Conservation (phyloP, 495 filamentous ascomycete species). For the Xylaria scruposa region DNA sequence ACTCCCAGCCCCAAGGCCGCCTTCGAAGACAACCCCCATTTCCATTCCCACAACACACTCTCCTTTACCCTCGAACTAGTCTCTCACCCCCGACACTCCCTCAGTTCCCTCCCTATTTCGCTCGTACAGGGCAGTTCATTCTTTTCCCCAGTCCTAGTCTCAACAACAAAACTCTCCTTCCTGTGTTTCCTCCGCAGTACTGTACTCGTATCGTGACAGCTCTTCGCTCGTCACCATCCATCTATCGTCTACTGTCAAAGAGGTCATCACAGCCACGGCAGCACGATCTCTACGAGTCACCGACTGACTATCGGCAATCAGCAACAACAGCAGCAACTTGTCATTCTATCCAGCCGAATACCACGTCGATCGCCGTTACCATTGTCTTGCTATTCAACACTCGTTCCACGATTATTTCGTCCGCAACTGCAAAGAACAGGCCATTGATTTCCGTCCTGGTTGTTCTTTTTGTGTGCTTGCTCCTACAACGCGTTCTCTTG, state of each 20-base stretch:
- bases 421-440: neutral
- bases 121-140: constrained; percentile 28
- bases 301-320: constrained; percentile 6
- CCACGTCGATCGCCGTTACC: neutral
- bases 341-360: neutral
- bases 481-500: constrained; percentile 5
- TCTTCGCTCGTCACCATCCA: constrained; percentile 15
- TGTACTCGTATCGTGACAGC: constrained; percentile 3
- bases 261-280: constrained; percentile 13
- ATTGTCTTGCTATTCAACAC: constrained; percentile 8
- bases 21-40: constrained; percentile 1
- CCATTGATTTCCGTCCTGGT: constrained; percentile 6
- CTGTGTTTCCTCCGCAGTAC: constrained; percentile 21
- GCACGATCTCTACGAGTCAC: constrained; percentile 11
- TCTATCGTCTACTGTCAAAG: constrained; percentile 13
- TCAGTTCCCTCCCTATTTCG: constrained; percentile 30
- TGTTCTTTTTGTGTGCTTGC: constrained; percentile 26
- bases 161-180: constrained; percentile 23
- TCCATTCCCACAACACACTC: constrained; percentile 8
- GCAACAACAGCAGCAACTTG: neutral
- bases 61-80: constrained; percentile 9
- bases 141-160: constrained; percentile 24
- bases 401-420: neutral
- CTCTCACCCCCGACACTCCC: constrained; percentile 16
- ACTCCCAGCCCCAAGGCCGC: constrained; percentile 6